These are phyloP conservation scores for Triticum dicoccoides DNA, from an alignment of 176 grass and related monocot species.

Conservation along the genomic window DNA sequence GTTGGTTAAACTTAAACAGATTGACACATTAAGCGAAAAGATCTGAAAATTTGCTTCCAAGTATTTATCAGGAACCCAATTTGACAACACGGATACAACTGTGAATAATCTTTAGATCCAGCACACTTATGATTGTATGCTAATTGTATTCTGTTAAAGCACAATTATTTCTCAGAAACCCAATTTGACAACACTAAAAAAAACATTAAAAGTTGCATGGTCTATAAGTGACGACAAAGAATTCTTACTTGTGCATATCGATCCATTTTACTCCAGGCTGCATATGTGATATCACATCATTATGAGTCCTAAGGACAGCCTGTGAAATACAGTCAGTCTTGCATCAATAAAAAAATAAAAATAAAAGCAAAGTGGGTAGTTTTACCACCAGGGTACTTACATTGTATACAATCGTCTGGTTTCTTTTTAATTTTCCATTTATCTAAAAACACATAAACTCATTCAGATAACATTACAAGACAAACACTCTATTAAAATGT, in stretches of 20 bases:
- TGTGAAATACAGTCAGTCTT: slow-evolving; percentile 17
- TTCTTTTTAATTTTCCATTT: slow-evolving; percentile 82
- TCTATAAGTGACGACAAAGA: not conserved
- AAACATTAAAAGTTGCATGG: slow-evolving; percentile 18
- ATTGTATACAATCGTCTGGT: slow-evolving; percentile 69
- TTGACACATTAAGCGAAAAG: slow-evolving; percentile 8
- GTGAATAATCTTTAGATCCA: not conserved
- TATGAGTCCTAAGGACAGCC: slow-evolving; percentile 50
- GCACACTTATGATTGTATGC: not conserved
- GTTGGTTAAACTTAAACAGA: slow-evolving; percentile 6
- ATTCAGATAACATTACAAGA: slow-evolving; percentile 21
- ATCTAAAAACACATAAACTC: slow-evolving; percentile 47
- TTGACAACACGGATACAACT: not conserved
- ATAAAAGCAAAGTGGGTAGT: too few species aligned
- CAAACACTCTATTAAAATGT: not conserved
- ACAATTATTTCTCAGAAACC: slow-evolving; percentile 37
- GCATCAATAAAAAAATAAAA: not conserved
- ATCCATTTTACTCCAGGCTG: slow-evolving; percentile 66
- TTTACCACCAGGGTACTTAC: slow-evolving; percentile 42
- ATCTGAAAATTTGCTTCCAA: not conserved
- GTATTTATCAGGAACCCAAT: not conserved
- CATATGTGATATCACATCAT: slow-evolving; percentile 69
- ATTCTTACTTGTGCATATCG: slow-evolving; percentile 85
- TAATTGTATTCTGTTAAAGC: not conserved
- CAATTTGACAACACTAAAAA: not conserved